Base-by-base conservation (phyloP, 192 early-diverging fungal species). In the Kappamyces sp. region DNA sequence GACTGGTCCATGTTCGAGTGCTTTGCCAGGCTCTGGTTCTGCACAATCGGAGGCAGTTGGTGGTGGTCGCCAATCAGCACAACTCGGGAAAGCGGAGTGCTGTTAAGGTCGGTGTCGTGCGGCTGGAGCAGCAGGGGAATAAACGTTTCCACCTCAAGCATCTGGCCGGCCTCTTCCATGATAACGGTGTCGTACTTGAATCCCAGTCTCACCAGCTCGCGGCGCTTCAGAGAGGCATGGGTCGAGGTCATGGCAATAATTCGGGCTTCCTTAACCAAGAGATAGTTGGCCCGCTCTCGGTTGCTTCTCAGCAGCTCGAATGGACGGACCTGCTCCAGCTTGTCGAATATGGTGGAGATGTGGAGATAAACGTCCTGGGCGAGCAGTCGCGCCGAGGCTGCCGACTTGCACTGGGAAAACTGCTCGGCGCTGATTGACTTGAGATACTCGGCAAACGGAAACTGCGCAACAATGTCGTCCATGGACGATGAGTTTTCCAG, bases 201-300 rank as follows among this genome's bases (percentile, higher is more conserved):
- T 8, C 93, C 90, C 39, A 97, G 76, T 9, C 74, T 68, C n/a
- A 87, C 76, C 5, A 99, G 72, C 67, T 97, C 94, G 1, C 82
- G 74, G 36, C 90, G 77, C 63, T 92, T 91, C 41, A 99, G 77
- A 3, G 95, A 90, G 8, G 93, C 93, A 64, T 98, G 90, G 0
- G 93, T 97, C 70, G 92, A 94, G 0, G 97, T 99, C 88, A 99
- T 90, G 31, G 93, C 95, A 54, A 98, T 87, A 23, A 99, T 92
- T 57, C 88, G 86, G 40, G 97, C 94, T 70, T 98, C 93, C 55
- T 92, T 96, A 6, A 93, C 87, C 49, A 99, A 72, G 49, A 99
- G 62, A 67, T 97, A 98, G 65, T 93, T 89, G 34, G 88, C 78
- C 33, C 94, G 80, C 47, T 96, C 93, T 47, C 72, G 70, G 47